A percentile compares a stretch with the other conserved stretches of the same genome.
These are phyloP conservation scores for Purpureocillium lavendulum DNA, from an alignment of 2,329 filamentous ascomycete genomes.

Conservation along the genomic window DNA sequence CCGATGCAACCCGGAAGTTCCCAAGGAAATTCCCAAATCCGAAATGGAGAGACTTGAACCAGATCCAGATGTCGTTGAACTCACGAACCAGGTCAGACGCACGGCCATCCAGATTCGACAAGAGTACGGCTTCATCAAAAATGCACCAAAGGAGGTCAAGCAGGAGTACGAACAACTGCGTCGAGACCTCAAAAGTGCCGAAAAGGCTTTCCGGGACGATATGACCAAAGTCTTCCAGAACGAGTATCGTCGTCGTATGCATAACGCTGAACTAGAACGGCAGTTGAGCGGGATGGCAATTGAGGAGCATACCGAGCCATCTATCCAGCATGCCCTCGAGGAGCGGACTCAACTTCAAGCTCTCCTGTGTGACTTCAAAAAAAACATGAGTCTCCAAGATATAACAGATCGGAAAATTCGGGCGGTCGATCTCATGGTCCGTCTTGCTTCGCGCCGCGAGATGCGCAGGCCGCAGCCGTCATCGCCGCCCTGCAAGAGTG, in stretches of 20 bases:
- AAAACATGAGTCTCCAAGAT: neutral
- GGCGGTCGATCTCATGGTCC: constrained; percentile 6
- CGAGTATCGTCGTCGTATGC: neutral
- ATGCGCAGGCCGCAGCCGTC: constrained; percentile 1
- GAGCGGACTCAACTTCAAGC: constrained; percentile 1
- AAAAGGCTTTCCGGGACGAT: neutral
- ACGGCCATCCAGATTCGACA: neutral
- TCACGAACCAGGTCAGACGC: neutral
- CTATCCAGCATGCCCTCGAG: neutral
- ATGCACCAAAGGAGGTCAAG: neutral
- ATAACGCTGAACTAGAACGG: neutral
- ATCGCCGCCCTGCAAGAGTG: neutral
- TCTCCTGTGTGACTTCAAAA: neutral
- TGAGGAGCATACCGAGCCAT: neutral
- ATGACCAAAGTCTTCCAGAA: neutral
- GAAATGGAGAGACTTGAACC: constrained; percentile 5
- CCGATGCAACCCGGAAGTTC: constrained; percentile 4
- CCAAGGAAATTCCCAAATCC: constrained; percentile 2
- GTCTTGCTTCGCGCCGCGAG: constrained; percentile 5
- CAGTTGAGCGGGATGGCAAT: neutral
- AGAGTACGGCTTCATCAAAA: neutral
- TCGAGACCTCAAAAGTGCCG: neutral
- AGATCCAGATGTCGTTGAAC: constrained; percentile 1
- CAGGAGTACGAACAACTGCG: neutral
- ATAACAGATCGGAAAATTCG: neutral